Conservation (phyloP, 306 rosid genomes). For the Lathyrus sativus region DNA sequence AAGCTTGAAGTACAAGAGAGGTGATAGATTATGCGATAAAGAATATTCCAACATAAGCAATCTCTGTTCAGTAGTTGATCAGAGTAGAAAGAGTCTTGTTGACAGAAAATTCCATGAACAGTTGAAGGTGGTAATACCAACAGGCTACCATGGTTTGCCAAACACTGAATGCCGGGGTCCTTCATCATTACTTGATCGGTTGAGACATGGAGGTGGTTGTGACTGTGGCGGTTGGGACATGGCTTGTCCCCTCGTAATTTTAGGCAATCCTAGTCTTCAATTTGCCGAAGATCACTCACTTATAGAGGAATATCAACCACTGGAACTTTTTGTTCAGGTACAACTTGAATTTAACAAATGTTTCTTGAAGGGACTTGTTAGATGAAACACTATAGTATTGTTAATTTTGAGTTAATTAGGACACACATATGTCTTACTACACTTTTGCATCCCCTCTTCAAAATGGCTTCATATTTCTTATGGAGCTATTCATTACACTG, state of each 20-base stretch:
- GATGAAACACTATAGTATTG: not conserved
- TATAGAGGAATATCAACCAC: slow-evolving; percentile 53
- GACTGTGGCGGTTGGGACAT: slow-evolving; percentile 99
- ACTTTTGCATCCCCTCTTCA: slow-evolving; percentile 3
- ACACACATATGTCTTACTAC: not conserved
- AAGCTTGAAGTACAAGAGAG: slow-evolving; percentile 71
- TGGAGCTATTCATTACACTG: slow-evolving; percentile 1
- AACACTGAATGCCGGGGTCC: slow-evolving; percentile 63
- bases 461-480: slow-evolving; percentile 19
- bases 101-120: slow-evolving; percentile 55
- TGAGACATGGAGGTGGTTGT: slow-evolving; percentile 90
- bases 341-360: slow-evolving; percentile 32
- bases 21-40: slow-evolving; percentile 47
- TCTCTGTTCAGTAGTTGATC: slow-evolving; percentile 50
- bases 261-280: slow-evolving; percentile 66
- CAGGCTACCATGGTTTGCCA: slow-evolving; percentile 82
- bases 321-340: slow-evolving; percentile 87
- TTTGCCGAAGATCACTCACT: slow-evolving; percentile 51
- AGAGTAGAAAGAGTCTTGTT: slow-evolving; percentile 39
- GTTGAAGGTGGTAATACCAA: slow-evolving; percentile 74
- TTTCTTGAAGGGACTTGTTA: slow-evolving; percentile 29
- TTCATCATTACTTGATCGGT: slow-evolving; percentile 75
- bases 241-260: slow-evolving; percentile 84
- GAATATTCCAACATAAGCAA: slow-evolving; percentile 40
- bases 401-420: slow-evolving; percentile 16